These are phyloP conservation scores for Thalia dealbata DNA, from an alignment of 176 grass and related monocot genomes.

Conservation along the genomic window DNA sequence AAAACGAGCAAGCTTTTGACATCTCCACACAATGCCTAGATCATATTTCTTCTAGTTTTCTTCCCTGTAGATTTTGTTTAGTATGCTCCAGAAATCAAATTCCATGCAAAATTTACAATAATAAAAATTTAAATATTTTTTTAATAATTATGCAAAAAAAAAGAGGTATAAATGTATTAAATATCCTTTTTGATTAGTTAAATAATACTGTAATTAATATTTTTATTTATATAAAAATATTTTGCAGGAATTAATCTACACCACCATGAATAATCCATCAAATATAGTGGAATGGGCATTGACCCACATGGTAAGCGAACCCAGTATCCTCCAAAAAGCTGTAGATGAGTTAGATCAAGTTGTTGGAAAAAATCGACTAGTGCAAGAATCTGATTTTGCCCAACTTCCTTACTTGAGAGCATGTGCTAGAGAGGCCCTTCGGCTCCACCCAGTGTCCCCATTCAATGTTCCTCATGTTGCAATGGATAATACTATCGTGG, in stretches of 20 bases:
- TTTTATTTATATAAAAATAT: background rate
- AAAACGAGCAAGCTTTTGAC: too few relatives aligned
- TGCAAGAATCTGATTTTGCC: slow-evolving; percentile 21
- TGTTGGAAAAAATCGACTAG: slow-evolving; percentile 5
- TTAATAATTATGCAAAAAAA: too few relatives aligned
- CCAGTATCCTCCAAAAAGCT: slow-evolving; percentile 17
- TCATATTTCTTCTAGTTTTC: background rate
- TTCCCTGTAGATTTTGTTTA: background rate
- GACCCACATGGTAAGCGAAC: slow-evolving; percentile 27
- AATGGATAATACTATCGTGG: slow-evolving; percentile 17
- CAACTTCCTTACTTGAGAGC: slow-evolving; percentile 28
- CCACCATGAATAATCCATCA: slow-evolving; percentile 24
- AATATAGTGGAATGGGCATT: slow-evolving; percentile 30
- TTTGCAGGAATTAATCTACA: slow-evolving; percentile 15
- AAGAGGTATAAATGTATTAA: too few relatives aligned
- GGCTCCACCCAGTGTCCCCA: slow-evolving; percentile 30
- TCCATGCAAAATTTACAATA: too few relatives aligned
- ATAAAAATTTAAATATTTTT: too few relatives aligned
- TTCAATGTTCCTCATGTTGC: slow-evolving; percentile 35
- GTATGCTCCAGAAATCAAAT: too few relatives aligned
- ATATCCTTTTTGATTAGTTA: too few relatives aligned
- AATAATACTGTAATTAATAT: background rate
- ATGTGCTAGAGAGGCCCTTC: slow-evolving; percentile 28
- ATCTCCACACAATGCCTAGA: too few relatives aligned
- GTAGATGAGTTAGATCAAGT: slow-evolving; percentile 26